These are phyloP conservation scores for Sarocladium kiliense DNA, from an alignment of 2,329 filamentous ascomycete species.

Conservation along the genomic window DNA sequence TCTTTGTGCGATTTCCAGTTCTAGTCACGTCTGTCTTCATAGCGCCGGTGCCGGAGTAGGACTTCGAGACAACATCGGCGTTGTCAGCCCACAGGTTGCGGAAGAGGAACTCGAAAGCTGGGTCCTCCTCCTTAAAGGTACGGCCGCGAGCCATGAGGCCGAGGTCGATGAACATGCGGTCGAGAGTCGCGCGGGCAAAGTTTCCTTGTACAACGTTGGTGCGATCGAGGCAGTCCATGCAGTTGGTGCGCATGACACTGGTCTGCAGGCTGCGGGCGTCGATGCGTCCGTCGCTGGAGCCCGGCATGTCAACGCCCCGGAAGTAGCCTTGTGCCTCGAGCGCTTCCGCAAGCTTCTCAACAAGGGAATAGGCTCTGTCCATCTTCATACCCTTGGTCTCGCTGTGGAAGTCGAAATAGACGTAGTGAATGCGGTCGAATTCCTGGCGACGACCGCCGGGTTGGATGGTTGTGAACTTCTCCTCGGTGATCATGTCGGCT, in stretches of 20 bases:
- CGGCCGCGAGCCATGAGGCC: conserved; percentile 74
- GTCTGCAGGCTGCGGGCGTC: conserved; percentile 79
- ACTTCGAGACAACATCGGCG: conserved; percentile 86
- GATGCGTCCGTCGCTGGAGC: conserved; percentile 61
- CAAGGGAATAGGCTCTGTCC: conserved; percentile 82
- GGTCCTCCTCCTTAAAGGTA: conserved; percentile 70
- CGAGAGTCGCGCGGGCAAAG: conserved; percentile 84
- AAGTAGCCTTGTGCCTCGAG: conserved; percentile 84
- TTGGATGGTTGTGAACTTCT: conserved; percentile 80
- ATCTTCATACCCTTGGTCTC: conserved; percentile 94
- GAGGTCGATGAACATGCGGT: conserved; percentile 80
- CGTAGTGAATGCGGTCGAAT: conserved; percentile 84
- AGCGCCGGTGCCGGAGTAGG: conserved; percentile 93
- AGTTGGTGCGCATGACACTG: conserved; percentile 93
- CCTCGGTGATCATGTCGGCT: conserved; percentile 60
- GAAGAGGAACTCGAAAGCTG: conserved; percentile 83
- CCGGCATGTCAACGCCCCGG: conserved; percentile 81
- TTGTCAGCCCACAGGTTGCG: conserved; percentile 99
- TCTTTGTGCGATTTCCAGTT: conserved; percentile 82
- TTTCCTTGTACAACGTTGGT: conserved; percentile 98
- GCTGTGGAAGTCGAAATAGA: conserved; percentile 98
- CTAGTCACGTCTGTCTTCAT: conserved; percentile 98
- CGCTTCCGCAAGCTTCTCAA: conserved; percentile 75
- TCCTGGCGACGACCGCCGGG: conserved; percentile 51
- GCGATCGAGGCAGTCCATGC: conserved; percentile 97